These are phyloP conservation scores for Microdochium trichocladiopsis DNA, from an alignment of 2,329 filamentous ascomycete genomes.

Conservation along the genomic window DNA sequence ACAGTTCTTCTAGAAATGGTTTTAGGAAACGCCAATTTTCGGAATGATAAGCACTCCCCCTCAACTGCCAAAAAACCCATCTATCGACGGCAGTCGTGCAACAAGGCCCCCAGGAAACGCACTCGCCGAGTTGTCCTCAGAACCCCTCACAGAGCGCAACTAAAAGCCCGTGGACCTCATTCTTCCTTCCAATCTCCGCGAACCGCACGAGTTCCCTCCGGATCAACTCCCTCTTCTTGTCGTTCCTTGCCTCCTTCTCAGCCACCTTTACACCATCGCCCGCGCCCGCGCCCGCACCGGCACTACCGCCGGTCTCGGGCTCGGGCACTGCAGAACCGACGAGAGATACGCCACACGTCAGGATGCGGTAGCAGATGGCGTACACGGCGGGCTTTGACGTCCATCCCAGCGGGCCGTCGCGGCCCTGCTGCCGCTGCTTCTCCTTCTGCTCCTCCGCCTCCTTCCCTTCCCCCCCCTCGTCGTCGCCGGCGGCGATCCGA, in stretches of 20 bases:
- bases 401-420: slow-evolving; percentile 60
- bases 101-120: background rate
- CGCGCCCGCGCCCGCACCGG: no score
- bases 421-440: slow-evolving; percentile 8
- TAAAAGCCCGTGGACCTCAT: slow-evolving; percentile 16
- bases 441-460: background rate
- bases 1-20: no score
- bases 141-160: slow-evolving; percentile 11
- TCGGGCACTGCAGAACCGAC: background rate
- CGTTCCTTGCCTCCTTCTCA: background rate
- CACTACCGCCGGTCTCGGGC: background rate
- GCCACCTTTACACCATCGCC: no score
- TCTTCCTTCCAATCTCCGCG: slow-evolving; percentile 9
- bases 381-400: slow-evolving; percentile 63
- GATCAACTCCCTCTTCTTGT: background rate
- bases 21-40: background rate
- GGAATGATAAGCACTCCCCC: no score
- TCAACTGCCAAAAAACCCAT: no score
- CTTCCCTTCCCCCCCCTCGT: background rate
- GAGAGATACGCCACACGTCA: slow-evolving; percentile 31
- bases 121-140: background rate
- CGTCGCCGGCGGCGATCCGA: slow-evolving; percentile 9
- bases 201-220: slow-evolving; percentile 13
- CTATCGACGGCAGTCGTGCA: no score
- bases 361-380: slow-evolving; percentile 43